Evolutionary conservation across 2,329 filamentous ascomycete genomes (phyloP).

Genomic region (Capronia coronata): DNA sequence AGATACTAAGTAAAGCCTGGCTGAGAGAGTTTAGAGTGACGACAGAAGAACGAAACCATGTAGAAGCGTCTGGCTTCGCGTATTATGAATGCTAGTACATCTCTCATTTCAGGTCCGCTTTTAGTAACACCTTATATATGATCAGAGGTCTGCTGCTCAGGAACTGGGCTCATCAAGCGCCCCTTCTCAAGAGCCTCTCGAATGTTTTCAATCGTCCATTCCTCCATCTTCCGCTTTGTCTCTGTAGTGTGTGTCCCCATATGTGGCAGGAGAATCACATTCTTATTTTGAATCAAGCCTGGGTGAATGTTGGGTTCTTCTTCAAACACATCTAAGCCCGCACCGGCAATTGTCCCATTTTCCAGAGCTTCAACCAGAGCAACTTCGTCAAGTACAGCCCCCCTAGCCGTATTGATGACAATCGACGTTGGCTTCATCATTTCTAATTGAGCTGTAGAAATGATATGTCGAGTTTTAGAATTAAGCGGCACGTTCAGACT

Average conservation of each 20-base stretch:
- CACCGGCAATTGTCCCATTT: constrained; percentile 42
- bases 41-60: no score
- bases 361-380: constrained; percentile 45
- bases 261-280: constrained; percentile 43
- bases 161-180: constrained; percentile 37
- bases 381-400: constrained; percentile 45
- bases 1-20: no score
- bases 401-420: constrained; percentile 49
- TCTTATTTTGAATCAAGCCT: constrained; percentile 39
- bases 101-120: no score
- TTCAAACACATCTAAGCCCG: constrained; percentile 46
- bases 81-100: no score
- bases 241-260: constrained; percentile 42
- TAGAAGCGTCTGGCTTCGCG: no score
- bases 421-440: constrained; percentile 45
- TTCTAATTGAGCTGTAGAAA: constrained; percentile 38
- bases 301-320: constrained; percentile 42
- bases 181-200: constrained; percentile 37
- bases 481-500: no score
- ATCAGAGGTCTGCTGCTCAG: no score
- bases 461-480: constrained; percentile 8
- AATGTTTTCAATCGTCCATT: constrained; percentile 45
- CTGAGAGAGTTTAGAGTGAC: no score
- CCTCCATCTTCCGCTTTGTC: constrained; percentile 40
- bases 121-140: no score